Evolutionary conservation across 202 grass and related monocot genomes (phyloP).

Genomic region (Eragrostis tef): DNA sequence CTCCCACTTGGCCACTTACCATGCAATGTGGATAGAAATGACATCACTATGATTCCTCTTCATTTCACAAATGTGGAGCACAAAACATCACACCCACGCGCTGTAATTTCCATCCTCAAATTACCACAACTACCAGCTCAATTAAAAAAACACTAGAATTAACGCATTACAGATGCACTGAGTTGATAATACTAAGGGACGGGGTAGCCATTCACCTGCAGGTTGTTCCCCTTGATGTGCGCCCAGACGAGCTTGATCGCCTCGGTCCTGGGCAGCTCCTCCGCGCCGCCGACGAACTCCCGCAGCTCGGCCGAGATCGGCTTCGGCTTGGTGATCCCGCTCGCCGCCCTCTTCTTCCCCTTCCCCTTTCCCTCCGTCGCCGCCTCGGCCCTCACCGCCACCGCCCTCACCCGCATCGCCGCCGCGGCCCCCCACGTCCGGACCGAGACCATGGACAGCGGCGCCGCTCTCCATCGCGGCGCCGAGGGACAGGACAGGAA

Average conservation of each 20-base stretch:
- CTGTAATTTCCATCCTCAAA: neutral
- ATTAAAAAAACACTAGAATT: neutral
- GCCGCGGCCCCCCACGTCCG: neutral
- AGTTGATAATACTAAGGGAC: neutral
- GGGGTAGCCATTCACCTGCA: slow-evolving; percentile 45
- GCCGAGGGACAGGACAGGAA: slow-evolving; percentile 35
- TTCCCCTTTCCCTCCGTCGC: slow-evolving; percentile 25
- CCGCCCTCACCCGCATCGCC: slow-evolving; percentile 22
- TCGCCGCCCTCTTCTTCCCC: slow-evolving; percentile 53
- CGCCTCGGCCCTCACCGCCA: slow-evolving; percentile 41
- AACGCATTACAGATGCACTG: neutral
- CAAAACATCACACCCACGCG: neutral
- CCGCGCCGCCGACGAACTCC: slow-evolving; percentile 66
- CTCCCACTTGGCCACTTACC: neutral
- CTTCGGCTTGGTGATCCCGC: slow-evolving; percentile 71
- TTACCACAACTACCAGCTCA: neutral
- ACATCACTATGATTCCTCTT: neutral
- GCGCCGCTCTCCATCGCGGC: neutral
- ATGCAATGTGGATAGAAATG: neutral
- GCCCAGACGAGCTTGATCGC: slow-evolving; percentile 75
- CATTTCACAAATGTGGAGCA: too few species aligned
- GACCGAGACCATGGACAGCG: slow-evolving; percentile 21
- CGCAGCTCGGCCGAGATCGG: slow-evolving; percentile 66
- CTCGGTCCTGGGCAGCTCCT: slow-evolving; percentile 64
- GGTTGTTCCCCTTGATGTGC: slow-evolving; percentile 72